Base-by-base conservation (phyloP, 2,329 filamentous ascomycete genomes). In the Laburnicola sp. region DNA sequence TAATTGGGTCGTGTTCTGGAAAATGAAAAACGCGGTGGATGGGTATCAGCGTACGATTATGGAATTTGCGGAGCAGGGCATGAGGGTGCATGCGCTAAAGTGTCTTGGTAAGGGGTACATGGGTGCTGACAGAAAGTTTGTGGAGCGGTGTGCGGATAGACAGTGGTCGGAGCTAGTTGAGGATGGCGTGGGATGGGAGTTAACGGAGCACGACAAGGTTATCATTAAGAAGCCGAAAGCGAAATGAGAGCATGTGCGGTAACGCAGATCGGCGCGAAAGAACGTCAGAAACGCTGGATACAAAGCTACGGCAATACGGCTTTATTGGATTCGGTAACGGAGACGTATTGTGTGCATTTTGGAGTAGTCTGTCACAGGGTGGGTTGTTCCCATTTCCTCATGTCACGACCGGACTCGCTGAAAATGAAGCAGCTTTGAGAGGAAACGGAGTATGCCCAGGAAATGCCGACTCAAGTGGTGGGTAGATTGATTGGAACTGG, bases 91-190 rank as follows among this genome's bases (percentile, higher is more conserved):
- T 73, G 85, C 89, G 30, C 77, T 97, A 60, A 96, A 96, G 76
- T 94, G 91, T 69, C 82, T 97, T 48, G 91, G 91, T 0, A 83
- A 86, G 65, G 82, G 87, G 3, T 99, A 99, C 71, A 75, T 97
- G 58, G 83, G 76, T 21, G 86, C 91, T 6, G 88, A 91, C 46
- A 72, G 82, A 51, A 69, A 68, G 3, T 90, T 86, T 70, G 74
- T 96, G 44, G 89, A 94, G 74, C 81, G 79, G 66, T 80, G 83
- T 50, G 81, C 88, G 3, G 85, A 84, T 41, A 78, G 82, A 60
- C 77, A 74, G n/a, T 99, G 93, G 91, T 78, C 83, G 8, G 83
- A 84, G 44, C 74, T 97, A 65, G 79, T 82, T 30, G 78, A 82
- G 58, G 85, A 89, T 65, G 85, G 85, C 2, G 87, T 97, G 1